These are phyloP conservation scores for Podila horticola DNA, from an alignment of 192 early-diverging fungal genomes.

Conservation along the genomic window DNA sequence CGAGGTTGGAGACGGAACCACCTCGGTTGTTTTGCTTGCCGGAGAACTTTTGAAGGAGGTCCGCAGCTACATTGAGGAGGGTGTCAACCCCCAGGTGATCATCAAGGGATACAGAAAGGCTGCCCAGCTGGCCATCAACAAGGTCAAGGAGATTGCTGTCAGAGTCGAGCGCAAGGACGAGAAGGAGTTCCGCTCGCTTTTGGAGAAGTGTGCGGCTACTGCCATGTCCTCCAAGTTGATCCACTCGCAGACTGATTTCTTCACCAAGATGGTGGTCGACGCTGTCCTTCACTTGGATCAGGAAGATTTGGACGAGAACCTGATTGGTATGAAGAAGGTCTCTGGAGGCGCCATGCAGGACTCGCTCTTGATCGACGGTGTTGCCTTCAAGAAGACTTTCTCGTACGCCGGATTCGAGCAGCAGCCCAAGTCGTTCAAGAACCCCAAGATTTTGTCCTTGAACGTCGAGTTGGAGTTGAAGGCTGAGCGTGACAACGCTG, in stretches of 20 bases:
- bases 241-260: slow-evolving; percentile 96
- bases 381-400: slow-evolving; percentile 99
- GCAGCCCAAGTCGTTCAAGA: slow-evolving; percentile 94
- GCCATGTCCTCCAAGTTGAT: slow-evolving; percentile 99
- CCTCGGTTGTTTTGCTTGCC: slow-evolving; percentile 95
- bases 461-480: slow-evolving; percentile 99
- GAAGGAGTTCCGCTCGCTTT: slow-evolving; percentile 86
- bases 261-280: slow-evolving; percentile 98
- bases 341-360: slow-evolving; percentile 98
- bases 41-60: slow-evolving; percentile 97
- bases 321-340: slow-evolving; percentile 99
- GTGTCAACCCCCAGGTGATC: slow-evolving; percentile 92
- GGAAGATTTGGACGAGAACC: slow-evolving; percentile 92
- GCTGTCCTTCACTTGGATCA: slow-evolving; percentile 96
- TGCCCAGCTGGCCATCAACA: slow-evolving; percentile 90
- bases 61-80: slow-evolving; percentile 94
- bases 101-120: slow-evolving; percentile 96
- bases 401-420: slow-evolving; percentile 99
- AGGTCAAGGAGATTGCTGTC: slow-evolving; percentile 93
- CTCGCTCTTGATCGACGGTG: slow-evolving; percentile 94
- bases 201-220: slow-evolving; percentile 97
- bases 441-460: slow-evolving; percentile 91
- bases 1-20: slow-evolving; percentile 99
- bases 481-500: slow-evolving; percentile 99
- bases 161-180: slow-evolving; percentile 84